Percentiles rank a stretch among this genome's conserved stretches.
Evolutionary conservation across 2,329 filamentous ascomycete species (phyloP).

Genomic region (Aspergillus ochraceus): DNA sequence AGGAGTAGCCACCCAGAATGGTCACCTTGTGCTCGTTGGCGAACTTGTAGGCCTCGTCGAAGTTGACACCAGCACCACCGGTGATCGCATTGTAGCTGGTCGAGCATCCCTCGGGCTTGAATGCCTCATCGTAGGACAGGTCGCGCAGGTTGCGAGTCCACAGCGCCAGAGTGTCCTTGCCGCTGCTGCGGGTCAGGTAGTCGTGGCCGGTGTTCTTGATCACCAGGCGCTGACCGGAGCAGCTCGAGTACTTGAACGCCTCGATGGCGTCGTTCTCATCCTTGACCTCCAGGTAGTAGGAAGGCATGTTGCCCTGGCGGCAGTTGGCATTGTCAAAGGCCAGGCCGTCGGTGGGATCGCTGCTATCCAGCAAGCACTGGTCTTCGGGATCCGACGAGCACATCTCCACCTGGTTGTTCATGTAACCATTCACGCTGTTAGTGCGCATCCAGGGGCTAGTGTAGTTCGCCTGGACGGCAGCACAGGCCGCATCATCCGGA

Average conservation of each 20-base stretch:
- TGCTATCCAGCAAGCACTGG: slow-evolving; percentile 19
- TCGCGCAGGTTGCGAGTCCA: slow-evolving; percentile 45
- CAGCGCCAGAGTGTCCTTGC: slow-evolving; percentile 37
- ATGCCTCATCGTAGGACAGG: slow-evolving; percentile 26
- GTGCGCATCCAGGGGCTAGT: slow-evolving; percentile 15
- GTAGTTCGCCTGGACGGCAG: slow-evolving; percentile 12
- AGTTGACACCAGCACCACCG: slow-evolving; percentile 16
- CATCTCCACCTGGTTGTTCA: slow-evolving; percentile 24
- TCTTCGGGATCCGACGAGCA: slow-evolving; percentile 19
- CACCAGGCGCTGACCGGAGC: slow-evolving; percentile 37
- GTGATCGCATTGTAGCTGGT: slow-evolving; percentile 47
- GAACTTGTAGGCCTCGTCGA: slow-evolving; percentile 11
- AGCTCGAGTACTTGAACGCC: slow-evolving; percentile 11
- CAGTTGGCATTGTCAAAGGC: slow-evolving; percentile 9
- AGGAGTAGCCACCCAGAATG: slow-evolving; percentile 11
- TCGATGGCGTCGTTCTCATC: slow-evolving; percentile 8
- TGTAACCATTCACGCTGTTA: slow-evolving; percentile 20
- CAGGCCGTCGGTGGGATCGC: slow-evolving; percentile 11
- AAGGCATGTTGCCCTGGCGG: slow-evolving; percentile 14
- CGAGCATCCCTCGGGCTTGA: slow-evolving; percentile 25
- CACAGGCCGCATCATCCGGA: slow-evolving; percentile 8
- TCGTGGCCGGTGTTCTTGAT: slow-evolving; percentile 61
- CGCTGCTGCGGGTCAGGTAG: slow-evolving; percentile 42
- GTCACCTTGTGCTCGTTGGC: slow-evolving; percentile 8
- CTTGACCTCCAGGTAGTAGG: slow-evolving; percentile 11